These are phyloP conservation scores for Aspergillus unguis DNA, from an alignment of 2,329 filamentous ascomycete genomes.

Conservation along the genomic window DNA sequence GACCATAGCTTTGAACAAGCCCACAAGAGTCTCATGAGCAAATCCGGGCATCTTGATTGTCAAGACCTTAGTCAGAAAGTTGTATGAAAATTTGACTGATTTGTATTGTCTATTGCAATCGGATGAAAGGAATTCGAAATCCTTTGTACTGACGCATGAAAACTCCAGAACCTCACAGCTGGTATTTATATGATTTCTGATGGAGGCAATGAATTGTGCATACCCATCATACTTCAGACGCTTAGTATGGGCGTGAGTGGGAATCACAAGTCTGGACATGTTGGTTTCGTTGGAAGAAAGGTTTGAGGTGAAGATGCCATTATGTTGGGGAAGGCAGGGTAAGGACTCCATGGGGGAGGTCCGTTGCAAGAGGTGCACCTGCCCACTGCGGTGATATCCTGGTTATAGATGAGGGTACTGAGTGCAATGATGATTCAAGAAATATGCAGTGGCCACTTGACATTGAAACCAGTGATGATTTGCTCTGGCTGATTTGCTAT, in stretches of 20 bases:
- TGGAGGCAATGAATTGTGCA: not conserved
- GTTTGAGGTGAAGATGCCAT: not conserved
- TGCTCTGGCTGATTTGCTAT: no score
- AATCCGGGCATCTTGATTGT: conserved; percentile 1
- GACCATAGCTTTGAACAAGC: conserved; percentile 1
- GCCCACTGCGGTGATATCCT: not conserved
- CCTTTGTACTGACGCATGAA: conserved; percentile 1
- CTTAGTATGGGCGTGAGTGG: not conserved
- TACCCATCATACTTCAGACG: conserved; percentile 1
- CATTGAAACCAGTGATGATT: no score
- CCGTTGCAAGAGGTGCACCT: not conserved
- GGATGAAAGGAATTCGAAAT: conserved; percentile 1
- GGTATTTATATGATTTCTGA: not conserved
- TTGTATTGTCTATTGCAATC: not conserved
- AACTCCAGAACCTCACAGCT: conserved; percentile 1
- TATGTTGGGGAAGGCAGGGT: not conserved
- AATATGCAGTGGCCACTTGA: no score
- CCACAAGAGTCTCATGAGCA: conserved; percentile 1
- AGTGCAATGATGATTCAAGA: no score
- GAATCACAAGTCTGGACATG: not conserved
- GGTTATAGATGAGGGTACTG: no score
- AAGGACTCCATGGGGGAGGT: not conserved
- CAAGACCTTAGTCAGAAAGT: not conserved
- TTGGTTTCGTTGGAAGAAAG: not conserved
- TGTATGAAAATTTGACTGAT: conserved; percentile 2